Evolutionary conservation across 352 stramenopile genomes (phyloP).

Genomic region (Plasmopara viticola): DNA sequence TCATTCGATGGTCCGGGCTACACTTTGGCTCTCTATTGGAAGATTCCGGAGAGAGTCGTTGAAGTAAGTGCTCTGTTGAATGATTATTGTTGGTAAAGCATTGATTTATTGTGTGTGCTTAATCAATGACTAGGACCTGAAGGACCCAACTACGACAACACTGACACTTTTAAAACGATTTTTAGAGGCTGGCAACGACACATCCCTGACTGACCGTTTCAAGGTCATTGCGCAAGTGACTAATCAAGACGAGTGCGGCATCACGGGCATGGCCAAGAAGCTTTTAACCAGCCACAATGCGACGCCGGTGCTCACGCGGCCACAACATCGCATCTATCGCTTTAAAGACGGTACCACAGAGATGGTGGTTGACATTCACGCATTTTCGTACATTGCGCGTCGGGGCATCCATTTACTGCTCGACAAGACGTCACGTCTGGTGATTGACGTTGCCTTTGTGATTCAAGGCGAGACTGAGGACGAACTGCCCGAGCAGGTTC

Average conservation of each 20-base stretch:
- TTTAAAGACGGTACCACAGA: slow-evolving; percentile 59
- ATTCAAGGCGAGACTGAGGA: slow-evolving; percentile 84
- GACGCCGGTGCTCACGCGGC: slow-evolving; percentile 76
- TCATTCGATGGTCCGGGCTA: slow-evolving; percentile 62
- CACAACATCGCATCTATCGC: slow-evolving; percentile 81
- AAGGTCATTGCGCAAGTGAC: slow-evolving; percentile 83
- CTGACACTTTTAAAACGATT: slow-evolving; percentile 68
- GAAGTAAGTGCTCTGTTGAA: slow-evolving; percentile 26
- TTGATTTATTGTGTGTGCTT: not conserved
- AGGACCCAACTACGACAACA: slow-evolving; percentile 48
- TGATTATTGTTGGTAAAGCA: not conserved
- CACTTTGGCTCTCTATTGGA: slow-evolving; percentile 77
- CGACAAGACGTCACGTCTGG: slow-evolving; percentile 67
- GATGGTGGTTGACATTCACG: slow-evolving; percentile 75
- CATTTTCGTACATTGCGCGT: slow-evolving; percentile 79
- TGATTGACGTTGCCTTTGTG: slow-evolving; percentile 86
- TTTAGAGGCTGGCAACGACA: slow-evolving; percentile 52
- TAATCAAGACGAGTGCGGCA: slow-evolving; percentile 76
- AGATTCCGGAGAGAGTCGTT: slow-evolving; percentile 54
- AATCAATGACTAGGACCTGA: slow-evolving; percentile 33
- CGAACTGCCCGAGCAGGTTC: slow-evolving; percentile 79
- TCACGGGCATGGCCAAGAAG: slow-evolving; percentile 73
- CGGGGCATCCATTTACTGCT: slow-evolving; percentile 73
- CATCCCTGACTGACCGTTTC: slow-evolving; percentile 70
- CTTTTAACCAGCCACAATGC: slow-evolving; percentile 74